Evolutionary conservation across 257 asterid species (phyloP).

Genomic region (Datura wrightii): DNA sequence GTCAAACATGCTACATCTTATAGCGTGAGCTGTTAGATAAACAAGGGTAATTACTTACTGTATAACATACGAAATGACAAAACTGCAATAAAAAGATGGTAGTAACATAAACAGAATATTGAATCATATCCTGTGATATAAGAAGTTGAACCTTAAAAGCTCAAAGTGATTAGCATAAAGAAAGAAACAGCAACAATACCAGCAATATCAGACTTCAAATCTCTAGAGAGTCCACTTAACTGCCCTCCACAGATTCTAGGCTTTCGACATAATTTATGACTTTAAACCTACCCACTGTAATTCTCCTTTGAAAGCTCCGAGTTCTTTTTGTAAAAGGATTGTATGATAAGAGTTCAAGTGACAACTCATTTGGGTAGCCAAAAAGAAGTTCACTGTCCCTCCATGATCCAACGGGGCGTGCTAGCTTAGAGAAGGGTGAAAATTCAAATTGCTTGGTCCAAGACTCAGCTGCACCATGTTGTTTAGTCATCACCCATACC

Average conservation of each 20-base stretch:
- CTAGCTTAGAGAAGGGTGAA: not conserved
- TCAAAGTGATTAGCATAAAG: not conserved
- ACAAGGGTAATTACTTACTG: not conserved
- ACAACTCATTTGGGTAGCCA: not conserved
- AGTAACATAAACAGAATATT: not conserved
- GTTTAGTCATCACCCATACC: constrained; percentile 26
- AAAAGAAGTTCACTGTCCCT: not conserved
- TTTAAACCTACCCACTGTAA: not conserved
- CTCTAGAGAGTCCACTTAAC: not conserved
- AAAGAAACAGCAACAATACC: not conserved
- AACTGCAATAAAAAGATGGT: not conserved
- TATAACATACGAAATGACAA: not conserved
- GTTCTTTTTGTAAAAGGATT: not conserved
- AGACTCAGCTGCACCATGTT: constrained; percentile 2
- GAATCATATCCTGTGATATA: not conserved
- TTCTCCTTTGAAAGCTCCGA: not conserved
- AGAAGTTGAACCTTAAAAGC: not conserved
- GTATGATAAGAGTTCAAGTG: constrained; percentile 20
- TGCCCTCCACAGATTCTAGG: constrained; percentile 21
- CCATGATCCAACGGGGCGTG: constrained; percentile 26
- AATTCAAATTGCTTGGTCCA: constrained; percentile 20
- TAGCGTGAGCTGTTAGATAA: not conserved
- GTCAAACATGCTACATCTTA: not conserved
- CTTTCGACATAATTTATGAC: constrained; percentile 13
- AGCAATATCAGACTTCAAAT: not conserved